phyloP scores from a whole-genome alignment of 805 yeast species.

The Pichia phayaonensis region DNA sequence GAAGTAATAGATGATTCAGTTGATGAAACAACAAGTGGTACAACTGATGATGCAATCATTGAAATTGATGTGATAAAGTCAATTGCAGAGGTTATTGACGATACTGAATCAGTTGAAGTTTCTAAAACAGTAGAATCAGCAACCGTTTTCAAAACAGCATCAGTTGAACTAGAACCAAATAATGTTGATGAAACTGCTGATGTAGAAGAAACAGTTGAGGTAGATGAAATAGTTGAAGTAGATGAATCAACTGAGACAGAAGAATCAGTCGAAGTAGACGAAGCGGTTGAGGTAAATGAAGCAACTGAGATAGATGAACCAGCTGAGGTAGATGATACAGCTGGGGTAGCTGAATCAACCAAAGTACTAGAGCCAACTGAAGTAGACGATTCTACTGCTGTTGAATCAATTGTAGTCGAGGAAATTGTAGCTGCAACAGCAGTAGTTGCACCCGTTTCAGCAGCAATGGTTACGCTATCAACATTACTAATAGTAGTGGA shows the following conservation, averaged over 20 bases:
- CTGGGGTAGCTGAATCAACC: background rate
- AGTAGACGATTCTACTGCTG: conserved; percentile 4
- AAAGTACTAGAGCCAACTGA: no score
- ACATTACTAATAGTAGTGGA: background rate
- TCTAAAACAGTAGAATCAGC: background rate
- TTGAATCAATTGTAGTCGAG: conserved; percentile 5
- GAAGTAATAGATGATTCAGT: background rate
- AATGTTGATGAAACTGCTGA: background rate
- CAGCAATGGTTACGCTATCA: background rate
- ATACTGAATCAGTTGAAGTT: background rate
- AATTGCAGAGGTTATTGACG: background rate
- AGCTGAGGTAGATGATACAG: background rate
- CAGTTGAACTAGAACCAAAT: background rate
- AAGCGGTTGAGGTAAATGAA: no score
- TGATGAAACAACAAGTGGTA: background rate
- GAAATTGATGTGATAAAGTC: no score
- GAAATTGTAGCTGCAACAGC: background rate
- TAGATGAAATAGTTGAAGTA: background rate
- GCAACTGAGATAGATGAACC: background rate
- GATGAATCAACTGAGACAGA: background rate
- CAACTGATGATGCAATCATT: background rate
- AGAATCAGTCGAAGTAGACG: background rate
- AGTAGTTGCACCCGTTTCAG: background rate
- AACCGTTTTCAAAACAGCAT: background rate
- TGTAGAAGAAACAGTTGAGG: background rate